These are phyloP conservation scores for Claviceps humidiphila DNA, from an alignment of 2,329 filamentous ascomycete genomes.

Conservation along the genomic window DNA sequence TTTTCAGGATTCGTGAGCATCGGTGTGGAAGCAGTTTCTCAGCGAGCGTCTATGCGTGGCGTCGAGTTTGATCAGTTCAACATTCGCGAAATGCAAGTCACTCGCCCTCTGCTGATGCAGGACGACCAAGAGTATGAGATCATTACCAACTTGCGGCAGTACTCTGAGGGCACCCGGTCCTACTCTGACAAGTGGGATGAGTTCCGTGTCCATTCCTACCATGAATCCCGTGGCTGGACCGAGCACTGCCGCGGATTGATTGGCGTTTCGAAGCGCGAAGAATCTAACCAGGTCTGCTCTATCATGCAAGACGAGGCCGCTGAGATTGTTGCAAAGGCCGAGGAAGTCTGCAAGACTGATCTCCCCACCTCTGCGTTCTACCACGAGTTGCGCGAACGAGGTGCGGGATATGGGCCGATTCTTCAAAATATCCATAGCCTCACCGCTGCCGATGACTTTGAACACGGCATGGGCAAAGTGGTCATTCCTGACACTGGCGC, in stretches of 20 bases:
- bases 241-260: constrained; percentile 45
- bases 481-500: constrained; percentile 27
- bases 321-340: constrained; percentile 6
- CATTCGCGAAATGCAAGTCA: constrained; percentile 3
- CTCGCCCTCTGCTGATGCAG: constrained; percentile 3
- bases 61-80: constrained; percentile 3
- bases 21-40: constrained; percentile 32
- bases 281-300: background rate
- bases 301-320: background rate
- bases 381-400: constrained; percentile 11
- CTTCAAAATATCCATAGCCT: constrained; percentile 1
- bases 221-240: constrained; percentile 37
- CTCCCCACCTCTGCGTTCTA: constrained; percentile 9
- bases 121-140: constrained; percentile 14
- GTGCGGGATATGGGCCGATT: constrained; percentile 12
- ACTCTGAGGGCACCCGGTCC: constrained; percentile 15
- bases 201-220: constrained; percentile 43
- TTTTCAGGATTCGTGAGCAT: constrained; percentile 39
- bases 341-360: constrained; percentile 10
- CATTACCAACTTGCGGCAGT: constrained; percentile 12
- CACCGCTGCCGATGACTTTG: background rate
- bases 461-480: background rate
- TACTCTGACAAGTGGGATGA: constrained; percentile 37
- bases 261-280: constrained; percentile 15
- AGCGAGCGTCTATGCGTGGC: constrained; percentile 16